Evolutionary conservation across 2,329 filamentous ascomycete species (phyloP).

Genomic region (Pseudocercospora eumusae): DNA sequence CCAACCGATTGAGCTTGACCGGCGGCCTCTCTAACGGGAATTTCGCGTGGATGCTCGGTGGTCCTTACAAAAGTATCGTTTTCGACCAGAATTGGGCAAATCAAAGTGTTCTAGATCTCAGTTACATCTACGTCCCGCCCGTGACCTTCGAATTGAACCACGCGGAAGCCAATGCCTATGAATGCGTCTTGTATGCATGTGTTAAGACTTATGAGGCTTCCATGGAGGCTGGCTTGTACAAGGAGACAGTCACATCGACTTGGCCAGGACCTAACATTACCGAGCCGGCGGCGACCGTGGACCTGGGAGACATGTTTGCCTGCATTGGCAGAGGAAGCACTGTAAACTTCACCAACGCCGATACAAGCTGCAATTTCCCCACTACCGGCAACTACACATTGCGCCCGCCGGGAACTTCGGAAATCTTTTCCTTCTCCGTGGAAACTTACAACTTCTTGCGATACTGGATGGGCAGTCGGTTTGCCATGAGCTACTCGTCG

Average conservation of each 20-base stretch:
- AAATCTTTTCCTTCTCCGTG: background rate
- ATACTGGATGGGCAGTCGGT: background rate
- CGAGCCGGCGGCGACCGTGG: background rate
- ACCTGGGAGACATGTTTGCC: too few species aligned
- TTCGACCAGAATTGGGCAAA: background rate
- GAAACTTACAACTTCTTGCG: background rate
- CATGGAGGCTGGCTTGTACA: slow-evolving; percentile 8
- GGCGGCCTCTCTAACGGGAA: background rate
- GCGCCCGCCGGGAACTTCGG: background rate
- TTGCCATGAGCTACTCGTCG: background rate
- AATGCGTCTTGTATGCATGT: slow-evolving; percentile 21
- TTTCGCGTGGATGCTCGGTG: background rate
- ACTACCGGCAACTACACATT: slow-evolving; percentile 5
- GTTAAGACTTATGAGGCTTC: slow-evolving; percentile 16
- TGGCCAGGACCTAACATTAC: slow-evolving; percentile 16
- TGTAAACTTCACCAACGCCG: too few species aligned
- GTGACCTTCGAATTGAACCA: background rate
- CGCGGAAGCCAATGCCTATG: background rate
- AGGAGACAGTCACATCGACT: slow-evolving; percentile 12
- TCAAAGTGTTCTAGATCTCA: slow-evolving; percentile 8
- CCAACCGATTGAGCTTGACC: background rate
- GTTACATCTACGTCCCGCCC: slow-evolving; percentile 8
- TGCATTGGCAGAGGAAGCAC: too few species aligned
- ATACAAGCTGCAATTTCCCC: too few species aligned
- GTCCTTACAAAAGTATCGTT: background rate